Percentiles rank a stretch among this genome's conserved stretches.
These are phyloP conservation scores for Venturia aucupariae DNA, from an alignment of 2,329 filamentous ascomycete species.

Conservation along the genomic window DNA sequence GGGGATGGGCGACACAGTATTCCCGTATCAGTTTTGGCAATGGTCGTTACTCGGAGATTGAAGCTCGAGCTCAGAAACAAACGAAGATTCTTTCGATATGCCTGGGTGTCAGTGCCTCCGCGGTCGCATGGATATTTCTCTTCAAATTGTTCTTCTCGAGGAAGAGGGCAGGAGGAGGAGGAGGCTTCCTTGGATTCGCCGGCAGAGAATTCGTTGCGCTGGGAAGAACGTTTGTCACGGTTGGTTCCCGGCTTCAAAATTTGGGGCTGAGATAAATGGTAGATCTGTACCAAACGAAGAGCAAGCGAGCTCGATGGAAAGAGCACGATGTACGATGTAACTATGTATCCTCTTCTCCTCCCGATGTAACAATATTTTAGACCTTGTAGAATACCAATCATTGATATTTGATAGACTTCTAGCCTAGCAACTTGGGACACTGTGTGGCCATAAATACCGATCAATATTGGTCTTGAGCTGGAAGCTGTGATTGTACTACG, in stretches of 20 bases:
- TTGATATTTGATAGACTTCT: not conserved
- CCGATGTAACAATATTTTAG: not conserved
- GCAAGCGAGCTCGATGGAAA: not conserved
- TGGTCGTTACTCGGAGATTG: conserved; percentile 78
- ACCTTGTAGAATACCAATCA: not conserved
- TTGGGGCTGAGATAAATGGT: not conserved
- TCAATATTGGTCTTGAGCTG: too few relatives aligned
- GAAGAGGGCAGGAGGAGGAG: not conserved
- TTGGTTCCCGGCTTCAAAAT: not conserved
- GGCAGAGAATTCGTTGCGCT: not conserved
- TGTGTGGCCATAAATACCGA: too few relatives aligned
- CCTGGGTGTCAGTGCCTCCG: conserved; percentile 23
- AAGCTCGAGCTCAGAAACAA: conserved; percentile 60
- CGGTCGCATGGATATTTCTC: not conserved
- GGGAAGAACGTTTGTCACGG: not conserved
- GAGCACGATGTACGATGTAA: not conserved
- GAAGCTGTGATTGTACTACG: too few relatives aligned
- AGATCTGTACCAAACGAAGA: not conserved
- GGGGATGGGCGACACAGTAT: conserved; percentile 92
- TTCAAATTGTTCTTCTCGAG: not conserved
- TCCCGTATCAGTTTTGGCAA: conserved; percentile 88
- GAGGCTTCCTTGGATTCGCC: not conserved
- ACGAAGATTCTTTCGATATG: conserved; percentile 32
- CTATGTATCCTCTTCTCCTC: not conserved
- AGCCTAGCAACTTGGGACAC: too few relatives aligned